Evolutionary conservation across 2,329 filamentous ascomycete genomes (phyloP).

Genomic region (Achaetomium macrosporum): DNA sequence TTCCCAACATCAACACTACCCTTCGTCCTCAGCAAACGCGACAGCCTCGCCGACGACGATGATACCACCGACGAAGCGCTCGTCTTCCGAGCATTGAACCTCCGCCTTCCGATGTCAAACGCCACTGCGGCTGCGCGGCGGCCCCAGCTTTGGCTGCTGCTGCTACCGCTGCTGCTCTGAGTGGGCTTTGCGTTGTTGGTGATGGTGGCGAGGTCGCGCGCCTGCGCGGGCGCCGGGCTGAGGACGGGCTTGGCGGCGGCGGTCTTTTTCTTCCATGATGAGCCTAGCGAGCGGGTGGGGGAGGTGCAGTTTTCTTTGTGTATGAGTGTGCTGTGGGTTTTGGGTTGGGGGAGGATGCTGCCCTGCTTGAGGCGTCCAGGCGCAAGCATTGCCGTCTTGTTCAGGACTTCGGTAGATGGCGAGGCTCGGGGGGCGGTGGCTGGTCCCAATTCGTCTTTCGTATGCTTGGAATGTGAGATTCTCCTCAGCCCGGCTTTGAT

Average conservation of each 20-base stretch:
- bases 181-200: background rate
- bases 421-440: background rate
- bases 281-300: background rate
- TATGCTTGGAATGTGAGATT: slow-evolving; percentile 3
- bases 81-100: slow-evolving; percentile 16
- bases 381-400: slow-evolving; percentile 1
- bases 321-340: background rate
- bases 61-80: slow-evolving; percentile 1
- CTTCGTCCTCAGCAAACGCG: too few relatives aligned
- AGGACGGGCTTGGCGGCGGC: slow-evolving; percentile 7
- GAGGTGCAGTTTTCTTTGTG: background rate
- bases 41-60: too few relatives aligned
- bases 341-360: slow-evolving; percentile 4
- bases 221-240: slow-evolving; percentile 4
- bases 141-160: slow-evolving; percentile 15
- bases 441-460: background rate
- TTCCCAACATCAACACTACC: too few relatives aligned
- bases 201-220: background rate
- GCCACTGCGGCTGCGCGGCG: slow-evolving; percentile 21
- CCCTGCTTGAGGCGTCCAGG: background rate
- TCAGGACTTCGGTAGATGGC: slow-evolving; percentile 7
- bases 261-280: background rate
- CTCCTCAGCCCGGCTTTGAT: slow-evolving; percentile 14
- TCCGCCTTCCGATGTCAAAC: slow-evolving; percentile 13
- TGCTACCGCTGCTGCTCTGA: background rate